Conservation (phyloP, 1,284 basidiomycete species). For the Papiliotrema flavescens region DNA sequence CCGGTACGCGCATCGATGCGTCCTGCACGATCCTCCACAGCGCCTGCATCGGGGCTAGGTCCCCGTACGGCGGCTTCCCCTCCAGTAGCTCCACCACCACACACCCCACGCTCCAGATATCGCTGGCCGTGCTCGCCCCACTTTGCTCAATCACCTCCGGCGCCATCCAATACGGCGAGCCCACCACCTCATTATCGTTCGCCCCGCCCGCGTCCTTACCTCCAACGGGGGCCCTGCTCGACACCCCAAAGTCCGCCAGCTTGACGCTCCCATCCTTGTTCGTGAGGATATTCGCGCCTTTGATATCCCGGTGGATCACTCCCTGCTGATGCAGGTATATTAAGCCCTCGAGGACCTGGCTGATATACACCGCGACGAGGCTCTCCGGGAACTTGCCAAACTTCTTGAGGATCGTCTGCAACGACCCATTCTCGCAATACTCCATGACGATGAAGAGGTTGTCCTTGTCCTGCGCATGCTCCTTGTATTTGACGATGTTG, state of each 20-base stretch:
- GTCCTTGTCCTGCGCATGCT: conserved; percentile 91
- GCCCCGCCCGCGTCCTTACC: conserved; percentile 5
- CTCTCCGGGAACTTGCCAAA: conserved; percentile 98
- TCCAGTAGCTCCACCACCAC: conserved; percentile 95
- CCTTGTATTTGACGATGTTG: conserved; percentile 97
- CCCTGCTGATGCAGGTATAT: conserved; percentile 95
- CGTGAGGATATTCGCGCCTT: conserved; percentile 95
- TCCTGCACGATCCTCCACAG: conserved; percentile 97
- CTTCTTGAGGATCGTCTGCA: conserved; percentile 90
- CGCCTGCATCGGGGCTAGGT: conserved; percentile 95
- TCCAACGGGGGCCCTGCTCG: conserved; percentile 53
- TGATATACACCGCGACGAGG: conserved; percentile 92
- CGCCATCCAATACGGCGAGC: conserved; percentile 99
- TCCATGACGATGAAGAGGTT: conserved; percentile 95
- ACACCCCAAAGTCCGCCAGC: conserved; percentile 90
- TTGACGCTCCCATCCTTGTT: conserved; percentile 97
- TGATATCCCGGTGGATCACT: conserved; percentile 98
- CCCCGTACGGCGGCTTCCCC: conserved; percentile 93
- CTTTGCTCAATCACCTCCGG: conserved; percentile 97
- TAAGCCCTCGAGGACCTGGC: conserved; percentile 82
- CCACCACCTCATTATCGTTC: conserved; percentile 83
- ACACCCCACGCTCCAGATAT: conserved; percentile 96
- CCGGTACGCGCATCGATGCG: conserved; percentile 91
- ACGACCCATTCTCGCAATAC: conserved; percentile 94
- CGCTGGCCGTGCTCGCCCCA: conserved; percentile 92